Base-by-base conservation (phyloP, 2,329 filamentous ascomycete genomes). In the Fusarium subglutinans region DNA sequence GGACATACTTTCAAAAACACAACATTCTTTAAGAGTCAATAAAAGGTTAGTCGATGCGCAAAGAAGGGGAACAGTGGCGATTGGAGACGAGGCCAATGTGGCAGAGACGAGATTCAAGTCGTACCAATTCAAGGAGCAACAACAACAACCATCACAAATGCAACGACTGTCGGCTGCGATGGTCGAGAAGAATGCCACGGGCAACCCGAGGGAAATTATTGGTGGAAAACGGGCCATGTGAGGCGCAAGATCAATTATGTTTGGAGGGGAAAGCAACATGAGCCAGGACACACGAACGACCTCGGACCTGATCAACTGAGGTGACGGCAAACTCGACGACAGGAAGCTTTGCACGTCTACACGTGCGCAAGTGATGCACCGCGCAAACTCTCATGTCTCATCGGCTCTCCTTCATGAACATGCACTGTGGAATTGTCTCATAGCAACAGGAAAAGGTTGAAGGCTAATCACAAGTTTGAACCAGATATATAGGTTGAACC, bases 41-140 rank as follows among this genome's bases (percentile, higher is more conserved):
- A 74, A 74, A 63, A 78, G 76, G 76, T 78, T 59, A 78, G 76
- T 78, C 45, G 50, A 57, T 30, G 22, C 24, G 41, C 33, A 41
- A 30, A 28, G 38, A 50, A 17, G 41, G 41, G 30, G 44, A 48
- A n/a, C 17, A 12, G 20, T 40, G 11, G 33, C 37, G 43, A 37
- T 38, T 35, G 59, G 22, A 33, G 41, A 55, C 20, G 43, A 24
- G 40, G 55, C 37, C 26, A 18, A 20, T n/a, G 53, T 38, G 26
- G 40, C n/a, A 40, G 30, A 28, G 40, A 28, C 8, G 12, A 28
- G 35, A 40, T 38, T 35, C 30, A 35, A 53, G 30, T 20, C 30
- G 24, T 53, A 24, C 9, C n/a, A 24, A 35, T 11, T 35, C n/a
- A 35, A 35, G 24, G 18, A 28, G 35, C 51, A 63, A 45, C 54